Evolutionary conservation across 192 early-diverging fungal species (phyloP).

Genomic region (Spinellus fusiger): DNA sequence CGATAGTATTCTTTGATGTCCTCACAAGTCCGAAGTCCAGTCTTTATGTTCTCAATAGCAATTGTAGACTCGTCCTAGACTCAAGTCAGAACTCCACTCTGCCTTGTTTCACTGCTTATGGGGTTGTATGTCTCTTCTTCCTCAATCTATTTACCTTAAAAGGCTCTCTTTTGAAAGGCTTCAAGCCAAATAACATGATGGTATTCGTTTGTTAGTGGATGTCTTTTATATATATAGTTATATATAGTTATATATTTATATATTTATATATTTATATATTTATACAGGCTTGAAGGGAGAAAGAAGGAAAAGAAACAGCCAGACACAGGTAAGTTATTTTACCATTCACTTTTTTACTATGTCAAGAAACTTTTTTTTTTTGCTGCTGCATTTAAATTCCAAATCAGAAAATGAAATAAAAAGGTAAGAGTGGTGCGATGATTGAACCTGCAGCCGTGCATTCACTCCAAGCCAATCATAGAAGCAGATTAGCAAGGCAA

Average conservation of each 20-base stretch:
- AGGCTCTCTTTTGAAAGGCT: not conserved
- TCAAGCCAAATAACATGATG: not conserved
- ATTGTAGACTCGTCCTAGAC: not conserved
- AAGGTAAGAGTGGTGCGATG: not conserved
- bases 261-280: not conserved
- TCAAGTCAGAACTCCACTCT: no score
- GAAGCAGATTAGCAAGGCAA: not conserved
- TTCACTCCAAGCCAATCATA: not conserved
- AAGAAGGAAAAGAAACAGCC: not conserved
- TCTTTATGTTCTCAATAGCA: not conserved
- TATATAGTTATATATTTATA: not conserved
- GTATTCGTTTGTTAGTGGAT: not conserved
- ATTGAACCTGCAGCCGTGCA: not conserved
- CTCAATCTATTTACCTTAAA: not conserved
- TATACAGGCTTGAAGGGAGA: not conserved
- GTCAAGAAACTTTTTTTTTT: no score
- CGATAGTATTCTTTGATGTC: conserved; percentile 59
- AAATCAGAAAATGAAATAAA: not conserved
- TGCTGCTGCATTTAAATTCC: not conserved
- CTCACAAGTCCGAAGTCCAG: conserved; percentile 41
- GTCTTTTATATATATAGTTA: not conserved
- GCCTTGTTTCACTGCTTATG: not conserved
- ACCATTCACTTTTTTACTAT: no score
- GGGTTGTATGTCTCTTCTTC: no score
- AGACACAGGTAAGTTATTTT: not conserved